These are phyloP conservation scores for Nelumbo lutea DNA, from an alignment of 164 flowering plant genomes.

Conservation along the genomic window DNA sequence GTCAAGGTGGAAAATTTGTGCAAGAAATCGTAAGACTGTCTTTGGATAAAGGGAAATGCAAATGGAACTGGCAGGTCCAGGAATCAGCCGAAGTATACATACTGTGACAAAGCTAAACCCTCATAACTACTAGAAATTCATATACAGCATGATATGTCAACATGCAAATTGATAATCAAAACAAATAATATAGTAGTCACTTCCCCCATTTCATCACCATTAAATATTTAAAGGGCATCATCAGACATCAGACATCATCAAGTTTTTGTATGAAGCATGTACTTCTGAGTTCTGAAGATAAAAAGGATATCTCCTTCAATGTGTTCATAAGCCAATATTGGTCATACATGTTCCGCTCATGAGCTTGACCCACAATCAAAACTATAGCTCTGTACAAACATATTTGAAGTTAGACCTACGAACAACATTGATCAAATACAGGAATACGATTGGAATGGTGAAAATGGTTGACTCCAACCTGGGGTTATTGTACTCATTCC, in stretches of 20 bases:
- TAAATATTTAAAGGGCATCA: too few relatives aligned
- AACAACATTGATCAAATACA: background rate
- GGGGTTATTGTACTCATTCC: slow-evolving; percentile 72
- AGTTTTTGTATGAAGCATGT: background rate
- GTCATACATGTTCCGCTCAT: slow-evolving; percentile 81
- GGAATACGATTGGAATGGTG: background rate
- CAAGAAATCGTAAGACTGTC: background rate
- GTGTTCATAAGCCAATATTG: slow-evolving; percentile 55
- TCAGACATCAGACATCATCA: background rate
- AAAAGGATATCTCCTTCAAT: slow-evolving; percentile 68
- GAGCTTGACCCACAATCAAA: slow-evolving; percentile 62
- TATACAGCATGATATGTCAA: too few relatives aligned
- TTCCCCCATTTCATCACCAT: too few relatives aligned
- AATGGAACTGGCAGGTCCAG: too few relatives aligned
- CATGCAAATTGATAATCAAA: too few relatives aligned
- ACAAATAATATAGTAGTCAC: too few relatives aligned
- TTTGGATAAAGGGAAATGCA: background rate
- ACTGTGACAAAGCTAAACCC: too few relatives aligned
- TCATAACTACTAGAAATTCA: too few relatives aligned
- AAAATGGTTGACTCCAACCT: slow-evolving; percentile 38
- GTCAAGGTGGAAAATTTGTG: slow-evolving; percentile 33
- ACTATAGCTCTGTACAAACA: slow-evolving; percentile 48
- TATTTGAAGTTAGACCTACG: background rate
- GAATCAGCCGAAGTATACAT: too few relatives aligned
- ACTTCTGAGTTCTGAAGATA: background rate